Evolutionary conservation across 176 grass and related monocot species (phyloP), one percentile per base, ranked within the genome.

Genomic region (Coix lacrymajobi): DNA sequence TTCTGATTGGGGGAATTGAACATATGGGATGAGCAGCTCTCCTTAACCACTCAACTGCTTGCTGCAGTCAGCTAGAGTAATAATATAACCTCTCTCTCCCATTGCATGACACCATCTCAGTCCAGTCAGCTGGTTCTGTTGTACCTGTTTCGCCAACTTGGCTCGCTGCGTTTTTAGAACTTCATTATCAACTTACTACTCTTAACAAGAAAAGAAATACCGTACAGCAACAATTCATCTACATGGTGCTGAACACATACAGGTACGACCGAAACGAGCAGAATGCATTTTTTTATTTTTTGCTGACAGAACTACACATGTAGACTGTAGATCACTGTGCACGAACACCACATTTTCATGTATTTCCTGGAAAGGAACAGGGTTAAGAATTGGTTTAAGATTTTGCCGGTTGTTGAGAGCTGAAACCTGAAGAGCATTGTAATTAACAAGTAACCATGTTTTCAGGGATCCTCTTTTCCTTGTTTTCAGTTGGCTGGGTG

Each of bases 401-500:
- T 25, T 63, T 58, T 75, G 49, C 62, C 17, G 11, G 46, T 69
- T 76, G 70, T 75, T 69, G 31, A 69, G 67, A 83, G 65, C 31
- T 71, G 57, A 72, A 78, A 26, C 6, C 37, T 25, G 37, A 9
- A 76, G 51, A 7, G 51, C 1, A n/a, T n/a, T n/a, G n/a, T n/a
- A n/a, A n/a, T n/a, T n/a, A n/a, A n/a, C n/a, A n/a, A n/a, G n/a
- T n/a, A n/a, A n/a, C n/a, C n/a, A n/a, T 85, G 36, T 69, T 81
- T 84, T 73, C 77, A 54, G 58, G 77, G 78, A 72, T 82, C 71
- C 73, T 46, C 36, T 69, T 73, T 72, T 66, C 88, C 83, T 36
- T 71, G 17, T 81, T 85, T 77, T 64, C 34, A 81, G 72, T 25
- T 39, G 31, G 49, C 14, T 77, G 31, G 49, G 19, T 77, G 71